Evolutionary conservation across 1,284 basidiomycete species (phyloP), one percentile per base, ranked within the genome.

Genomic region (Sanguinoderma infundibulare): DNA sequence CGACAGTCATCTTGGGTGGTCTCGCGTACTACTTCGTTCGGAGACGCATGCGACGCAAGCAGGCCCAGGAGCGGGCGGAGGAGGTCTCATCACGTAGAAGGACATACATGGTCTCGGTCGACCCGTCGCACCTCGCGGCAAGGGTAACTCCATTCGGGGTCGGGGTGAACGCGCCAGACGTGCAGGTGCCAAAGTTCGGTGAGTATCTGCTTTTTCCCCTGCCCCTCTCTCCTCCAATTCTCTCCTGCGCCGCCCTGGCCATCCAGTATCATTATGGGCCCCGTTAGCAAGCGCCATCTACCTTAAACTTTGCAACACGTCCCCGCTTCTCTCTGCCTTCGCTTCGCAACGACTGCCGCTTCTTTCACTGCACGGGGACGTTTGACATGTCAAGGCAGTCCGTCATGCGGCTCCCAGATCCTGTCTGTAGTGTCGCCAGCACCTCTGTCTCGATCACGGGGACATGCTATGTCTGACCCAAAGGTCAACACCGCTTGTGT

Each of bases 121-220:
- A 69, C 57, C 64, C 68, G 10, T 59, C 44, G 17, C 67, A 72
- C 53, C 67, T 67, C 26, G 72, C 72, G 8, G 63, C 68, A 22
- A 69, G 66, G 38, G 69, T 73, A 32, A 71, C 70, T 22, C 72
- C 72, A 1, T 73, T 70, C 42, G 61, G 65, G 2, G 59, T 66
- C 2, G 65, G 65, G 1, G 60, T 66, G 34, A 63, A 66, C 53
- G 50, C 66, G 20, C 66, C 63, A 20, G 56, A 60, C n/a, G 54
- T 57, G 36, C 65, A 66, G 30, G 60, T 63, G 4, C 71, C 71
- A 5, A 66, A 69, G 10, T 72, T 70, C 53, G 64, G 67, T 71
- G 59, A 63, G 70, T 68, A 8, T 30, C 6, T n/a, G 8, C 28
- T 44, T 20, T 40, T 20, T 17, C 30, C 6, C 12, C 34, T 26